Evolutionary conservation across 139 green algal genomes (phyloP), one percentile per base, ranked within the genome.

Genomic region (Deuterostichococcus epilithicus): DNA sequence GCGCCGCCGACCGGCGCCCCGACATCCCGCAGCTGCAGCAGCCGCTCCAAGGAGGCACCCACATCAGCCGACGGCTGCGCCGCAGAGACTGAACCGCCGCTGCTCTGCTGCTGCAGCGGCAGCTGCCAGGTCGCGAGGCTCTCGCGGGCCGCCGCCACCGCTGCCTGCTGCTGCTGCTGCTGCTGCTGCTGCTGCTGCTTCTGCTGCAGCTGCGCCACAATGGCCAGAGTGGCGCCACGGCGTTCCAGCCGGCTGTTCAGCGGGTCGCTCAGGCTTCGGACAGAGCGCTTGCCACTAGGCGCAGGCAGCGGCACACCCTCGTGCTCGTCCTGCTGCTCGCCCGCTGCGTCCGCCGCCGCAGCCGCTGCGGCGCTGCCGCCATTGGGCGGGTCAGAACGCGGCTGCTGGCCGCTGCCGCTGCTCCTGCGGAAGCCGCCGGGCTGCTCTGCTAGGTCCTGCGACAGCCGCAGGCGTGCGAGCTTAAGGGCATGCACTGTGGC

Each of bases 391-490:
- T n/a, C n/a, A n/a, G n/a, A n/a, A n/a, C n/a, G n/a, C n/a, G n/a
- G n/a, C n/a, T n/a, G n/a, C n/a, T n/a, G 8, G 8, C 28, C 52
- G 13, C 52, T 28, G 52, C 52, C 28, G 52, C 52, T 28, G 52
- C 52, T 28, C 3, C 52, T 20, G 3, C 20, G 18, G 42, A 8
- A 23, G 20, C 52, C 52, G 52, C 28, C 20, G 18, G 52, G 52
- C 13, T 63, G 52, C 13, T 63, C 52, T 28, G 52, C 52, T 63
- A 5, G 26, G 52, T 63, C 52, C 20, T 63, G 52, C 3, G 52
- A 69, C 44, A 80, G 52, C 37, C 75, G 60, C 2, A 80, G 47
- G 34, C 72, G 39, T 23, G 69, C 45, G 39, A 80, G 69, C 68
- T 37, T 6, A 26, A 38, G 28, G 3, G 63, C 63, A 35, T 38